Base-by-base conservation (phyloP, 1,284 basidiomycete genomes). In the Marasmius oreades region DNA sequence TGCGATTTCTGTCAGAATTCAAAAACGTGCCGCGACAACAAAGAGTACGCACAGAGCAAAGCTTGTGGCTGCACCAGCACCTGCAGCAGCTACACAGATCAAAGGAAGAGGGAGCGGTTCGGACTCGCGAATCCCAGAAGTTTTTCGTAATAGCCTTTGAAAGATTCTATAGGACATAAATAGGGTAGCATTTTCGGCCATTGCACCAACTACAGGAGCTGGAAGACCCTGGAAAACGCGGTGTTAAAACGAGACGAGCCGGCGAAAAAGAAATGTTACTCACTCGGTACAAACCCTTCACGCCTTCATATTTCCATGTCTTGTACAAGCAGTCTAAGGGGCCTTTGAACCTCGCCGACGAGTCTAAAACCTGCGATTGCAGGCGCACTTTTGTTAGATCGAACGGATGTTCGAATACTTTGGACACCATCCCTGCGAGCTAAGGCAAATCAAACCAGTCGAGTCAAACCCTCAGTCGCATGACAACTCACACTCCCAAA, bases 111-210 rank as follows among this genome's bases (percentile, higher is more conserved):
- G 73, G 42, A 91, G 77, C 50, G 59, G 50, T 64, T 50, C 47
- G 12, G 47, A 33, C 28, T 50, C 47, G 23, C 10, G 10, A 8
- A 23, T 54, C 46, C 44, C 54, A 60, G 58, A 36, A 31, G 73
- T 66, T 60, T 62, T 50, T 58, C 75, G 72, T 22, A 96, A 85
- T 31, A 79, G 67, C 62, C 81, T 81, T 72, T 97, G 93, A 44
- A 94, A 79, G 60, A 92, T 86, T 59, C 88, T 88, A 70, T 98
- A 98, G 5, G 90, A 81, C 6, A 98, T 76, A 72, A 99, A 98
- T 39, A 98, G 76, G 2, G 84, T 80, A 0, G 95, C 95, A 63
- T 95, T 98, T 69, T 98, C 95, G 0, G 84, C 85, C 81, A 96
- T 96, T 12, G 96, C 92, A 2, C 95, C 96, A 0, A 91, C 81